Percentiles rank a stretch among this genome's conserved stretches.
phyloP scores from a whole-genome alignment of 2,329 filamentous ascomycete genomes.

The Xylariales sp. region DNA sequence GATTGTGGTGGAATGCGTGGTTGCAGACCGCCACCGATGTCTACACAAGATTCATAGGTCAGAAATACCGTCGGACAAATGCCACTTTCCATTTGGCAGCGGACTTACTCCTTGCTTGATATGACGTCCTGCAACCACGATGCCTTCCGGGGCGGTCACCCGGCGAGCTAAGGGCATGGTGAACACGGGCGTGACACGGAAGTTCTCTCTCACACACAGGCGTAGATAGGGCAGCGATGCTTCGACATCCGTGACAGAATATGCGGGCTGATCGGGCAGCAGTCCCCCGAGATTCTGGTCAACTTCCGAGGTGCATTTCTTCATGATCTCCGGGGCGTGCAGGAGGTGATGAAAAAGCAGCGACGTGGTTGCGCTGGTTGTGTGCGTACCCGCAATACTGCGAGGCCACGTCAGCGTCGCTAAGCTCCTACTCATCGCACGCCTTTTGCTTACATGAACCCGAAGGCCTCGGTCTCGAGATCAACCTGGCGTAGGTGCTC shows the following conservation, averaged over 20 bases:
- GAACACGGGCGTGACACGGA: constrained; percentile 2
- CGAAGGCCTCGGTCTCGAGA: constrained; percentile 3
- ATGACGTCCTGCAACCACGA: background rate
- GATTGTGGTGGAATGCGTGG: constrained; percentile 4
- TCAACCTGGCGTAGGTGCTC: background rate
- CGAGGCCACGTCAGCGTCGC: background rate
- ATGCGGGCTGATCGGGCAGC: background rate
- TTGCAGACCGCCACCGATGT: constrained; percentile 5
- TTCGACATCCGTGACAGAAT: background rate
- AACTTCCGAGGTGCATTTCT: background rate
- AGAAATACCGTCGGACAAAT: background rate
- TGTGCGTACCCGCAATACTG: constrained; percentile 1
- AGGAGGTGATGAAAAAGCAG: constrained; percentile 4
- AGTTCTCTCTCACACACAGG: constrained; percentile 1
- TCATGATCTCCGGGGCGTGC: background rate
- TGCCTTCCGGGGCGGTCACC: background rate
- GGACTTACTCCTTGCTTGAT: constrained; percentile 5
- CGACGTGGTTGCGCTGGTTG: constrained; percentile 1
- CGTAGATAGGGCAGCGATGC: background rate
- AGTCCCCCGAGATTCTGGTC: background rate
- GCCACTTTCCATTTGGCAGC: no score
- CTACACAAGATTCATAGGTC: background rate
- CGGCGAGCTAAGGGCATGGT: constrained; percentile 4
- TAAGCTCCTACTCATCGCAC: background rate
- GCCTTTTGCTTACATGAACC: constrained; percentile 6